These are phyloP conservation scores for Phytophthora parvispora DNA, from an alignment of 352 stramenopile species.

Conservation along the genomic window DNA sequence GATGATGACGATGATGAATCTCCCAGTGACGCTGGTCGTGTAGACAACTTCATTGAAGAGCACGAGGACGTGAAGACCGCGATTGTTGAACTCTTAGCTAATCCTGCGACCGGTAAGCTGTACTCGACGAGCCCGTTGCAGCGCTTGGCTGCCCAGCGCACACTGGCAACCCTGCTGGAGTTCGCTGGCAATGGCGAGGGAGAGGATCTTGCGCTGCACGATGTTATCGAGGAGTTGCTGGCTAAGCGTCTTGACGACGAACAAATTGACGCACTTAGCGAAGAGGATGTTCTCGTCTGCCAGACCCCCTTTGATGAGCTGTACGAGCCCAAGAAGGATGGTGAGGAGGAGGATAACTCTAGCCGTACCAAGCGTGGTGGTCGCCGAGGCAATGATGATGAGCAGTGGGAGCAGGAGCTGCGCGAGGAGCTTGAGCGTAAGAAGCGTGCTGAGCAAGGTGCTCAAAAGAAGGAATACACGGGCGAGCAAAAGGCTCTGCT, in stretches of 20 bases:
- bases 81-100: slow-evolving; percentile 58
- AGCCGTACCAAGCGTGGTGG: slow-evolving; percentile 49
- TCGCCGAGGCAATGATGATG: slow-evolving; percentile 78
- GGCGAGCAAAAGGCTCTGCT: slow-evolving; percentile 68
- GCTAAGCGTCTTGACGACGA: slow-evolving; percentile 61
- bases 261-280: slow-evolving; percentile 61
- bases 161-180: slow-evolving; percentile 75
- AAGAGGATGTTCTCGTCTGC: slow-evolving; percentile 71
- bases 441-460: slow-evolving; percentile 55
- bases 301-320: slow-evolving; percentile 77
- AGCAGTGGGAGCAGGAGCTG: slow-evolving; percentile 88
- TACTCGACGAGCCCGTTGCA: slow-evolving; percentile 60
- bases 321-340: slow-evolving; percentile 72
- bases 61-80: slow-evolving; percentile 70
- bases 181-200: slow-evolving; percentile 87
- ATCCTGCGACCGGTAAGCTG: slow-evolving; percentile 54
- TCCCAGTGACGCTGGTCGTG: slow-evolving; percentile 57
- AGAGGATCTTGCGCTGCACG: slow-evolving; percentile 77
- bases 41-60: slow-evolving; percentile 86
- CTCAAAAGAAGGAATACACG: slow-evolving; percentile 57
- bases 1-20: slow-evolving; percentile 63
- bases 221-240: slow-evolving; percentile 72
- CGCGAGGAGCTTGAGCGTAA: slow-evolving; percentile 85
- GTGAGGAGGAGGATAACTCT: slow-evolving; percentile 29
- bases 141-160: slow-evolving; percentile 73